A percentile compares a stretch with the other conserved stretches of the same genome.
phyloP scores from a whole-genome alignment of 176 grass and related monocot genomes.

The Lolium multiflorum region DNA sequence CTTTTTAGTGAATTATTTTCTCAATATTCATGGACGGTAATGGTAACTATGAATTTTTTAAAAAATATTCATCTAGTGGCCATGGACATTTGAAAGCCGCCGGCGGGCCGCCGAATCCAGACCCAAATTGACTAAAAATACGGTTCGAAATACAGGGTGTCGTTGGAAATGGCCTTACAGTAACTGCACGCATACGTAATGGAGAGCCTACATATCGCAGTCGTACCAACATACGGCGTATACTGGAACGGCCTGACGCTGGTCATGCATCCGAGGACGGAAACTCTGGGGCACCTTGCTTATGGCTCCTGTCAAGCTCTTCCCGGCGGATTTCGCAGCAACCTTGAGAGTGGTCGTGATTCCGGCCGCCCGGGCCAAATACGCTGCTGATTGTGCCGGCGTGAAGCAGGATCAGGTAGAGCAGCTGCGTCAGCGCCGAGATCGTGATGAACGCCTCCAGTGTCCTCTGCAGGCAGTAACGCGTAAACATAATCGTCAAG shows the following conservation, averaged over 20 bases:
- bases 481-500: not conserved
- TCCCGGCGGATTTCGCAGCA: not conserved
- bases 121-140: too few relatives aligned
- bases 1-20: too few relatives aligned
- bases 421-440: constrained; percentile 11
- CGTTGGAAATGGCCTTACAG: too few relatives aligned
- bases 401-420: constrained; percentile 19
- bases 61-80: too few relatives aligned
- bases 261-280: not conserved
- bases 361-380: not conserved
- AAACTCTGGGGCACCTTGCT: not conserved
- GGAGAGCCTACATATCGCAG: too few relatives aligned
- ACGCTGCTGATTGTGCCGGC: not conserved
- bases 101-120: too few relatives aligned
- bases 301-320: not conserved
- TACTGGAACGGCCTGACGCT: not conserved
- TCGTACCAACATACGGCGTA: not conserved
- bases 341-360: not conserved
- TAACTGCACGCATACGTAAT: not conserved
- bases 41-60: too few relatives aligned
- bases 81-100: too few relatives aligned
- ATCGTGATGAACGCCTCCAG: constrained; percentile 26
- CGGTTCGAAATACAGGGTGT: too few relatives aligned
- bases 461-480: not conserved
- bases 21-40: too few relatives aligned